phyloP scores from a whole-genome alignment of 345 rosid species.

The Pseudoturritis turrita region DNA sequence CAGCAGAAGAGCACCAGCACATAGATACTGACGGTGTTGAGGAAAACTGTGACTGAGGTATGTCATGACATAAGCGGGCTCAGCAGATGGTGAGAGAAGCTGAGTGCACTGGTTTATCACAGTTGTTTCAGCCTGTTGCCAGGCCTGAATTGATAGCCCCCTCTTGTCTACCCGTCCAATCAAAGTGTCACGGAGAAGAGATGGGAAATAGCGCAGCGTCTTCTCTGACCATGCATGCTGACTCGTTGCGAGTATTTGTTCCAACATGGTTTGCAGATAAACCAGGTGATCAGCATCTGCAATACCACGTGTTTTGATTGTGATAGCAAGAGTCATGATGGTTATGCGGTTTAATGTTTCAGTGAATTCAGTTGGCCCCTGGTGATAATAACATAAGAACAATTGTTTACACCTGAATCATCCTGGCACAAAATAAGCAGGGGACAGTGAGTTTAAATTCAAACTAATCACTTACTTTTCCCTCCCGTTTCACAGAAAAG shows the following conservation, averaged over 20 bases:
- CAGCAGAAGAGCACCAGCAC: conserved; percentile 96
- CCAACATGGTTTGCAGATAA: conserved; percentile 85
- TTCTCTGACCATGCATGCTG: conserved; percentile 97
- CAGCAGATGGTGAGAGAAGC: conserved; percentile 85
- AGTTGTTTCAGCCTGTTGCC: conserved; percentile 92
- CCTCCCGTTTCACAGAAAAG: conserved; percentile 88
- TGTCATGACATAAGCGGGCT: conserved; percentile 69
- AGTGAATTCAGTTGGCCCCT: conserved; percentile 98
- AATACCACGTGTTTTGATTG: conserved; percentile 93
- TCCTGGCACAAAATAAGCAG: conserved; percentile 1
- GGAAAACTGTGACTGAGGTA: conserved; percentile 76
- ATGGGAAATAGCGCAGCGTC: conserved; percentile 76
- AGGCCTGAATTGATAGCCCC: conserved; percentile 64
- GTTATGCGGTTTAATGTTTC: conserved; percentile 91
- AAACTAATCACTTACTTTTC: conserved; percentile 51
- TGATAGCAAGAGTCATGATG: conserved; percentile 83
- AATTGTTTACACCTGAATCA: conserved; percentile 12
- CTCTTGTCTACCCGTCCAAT: conserved; percentile 62
- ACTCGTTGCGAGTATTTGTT: conserved; percentile 83
- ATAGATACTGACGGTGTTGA: conserved; percentile 79
- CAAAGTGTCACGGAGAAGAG: conserved; percentile 74
- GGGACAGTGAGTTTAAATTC: conserved; percentile 8
- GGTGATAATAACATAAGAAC: conserved; percentile 28
- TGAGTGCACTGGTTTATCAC: conserved; percentile 89
- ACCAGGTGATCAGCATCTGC: conserved; percentile 95